These are phyloP conservation scores for Sphagnum contortum DNA, from an alignment of 225 moss, liverwort and hornwort genomes.

Conservation along the genomic window DNA sequence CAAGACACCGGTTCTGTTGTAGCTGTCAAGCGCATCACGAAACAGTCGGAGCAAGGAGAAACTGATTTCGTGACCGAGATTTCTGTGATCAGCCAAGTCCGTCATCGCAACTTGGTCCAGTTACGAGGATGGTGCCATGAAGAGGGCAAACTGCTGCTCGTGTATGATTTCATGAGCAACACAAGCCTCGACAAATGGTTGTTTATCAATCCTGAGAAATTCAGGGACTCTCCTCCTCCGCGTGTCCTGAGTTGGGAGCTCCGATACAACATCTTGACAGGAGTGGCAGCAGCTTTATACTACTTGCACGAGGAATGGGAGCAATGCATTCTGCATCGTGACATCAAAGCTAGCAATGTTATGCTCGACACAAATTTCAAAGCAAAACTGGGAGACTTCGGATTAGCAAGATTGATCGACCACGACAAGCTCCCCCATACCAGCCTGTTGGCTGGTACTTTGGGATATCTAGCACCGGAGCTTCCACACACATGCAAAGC, in stretches of 20 bases:
- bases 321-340: slow-evolving; percentile 50
- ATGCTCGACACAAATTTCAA: slow-evolving; percentile 44
- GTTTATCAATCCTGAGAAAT: slow-evolving; percentile 9
- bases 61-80: slow-evolving; percentile 46
- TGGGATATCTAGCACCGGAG: slow-evolving; percentile 72
- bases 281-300: slow-evolving; percentile 34
- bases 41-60: slow-evolving; percentile 39
- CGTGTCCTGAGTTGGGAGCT: slow-evolving; percentile 27
- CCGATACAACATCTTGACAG: slow-evolving; percentile 35
- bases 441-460: slow-evolving; percentile 39
- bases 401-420: slow-evolving; percentile 47
- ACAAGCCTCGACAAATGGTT: slow-evolving; percentile 40
- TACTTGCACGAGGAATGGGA: slow-evolving; percentile 66
- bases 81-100: slow-evolving; percentile 45
- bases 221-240: neutral
- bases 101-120: slow-evolving; percentile 45
- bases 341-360: slow-evolving; percentile 48
- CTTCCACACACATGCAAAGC: slow-evolving; percentile 33
- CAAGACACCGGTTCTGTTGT: slow-evolving; percentile 25
- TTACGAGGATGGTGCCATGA: slow-evolving; percentile 26
- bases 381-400: slow-evolving; percentile 46
- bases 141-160: slow-evolving; percentile 16
- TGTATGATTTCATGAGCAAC: slow-evolving; percentile 45
- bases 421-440: slow-evolving; percentile 48
- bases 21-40: slow-evolving; percentile 43